Base-by-base conservation (phyloP, 2,329 filamentous ascomycete species). In the Alternaria sp. region DNA sequence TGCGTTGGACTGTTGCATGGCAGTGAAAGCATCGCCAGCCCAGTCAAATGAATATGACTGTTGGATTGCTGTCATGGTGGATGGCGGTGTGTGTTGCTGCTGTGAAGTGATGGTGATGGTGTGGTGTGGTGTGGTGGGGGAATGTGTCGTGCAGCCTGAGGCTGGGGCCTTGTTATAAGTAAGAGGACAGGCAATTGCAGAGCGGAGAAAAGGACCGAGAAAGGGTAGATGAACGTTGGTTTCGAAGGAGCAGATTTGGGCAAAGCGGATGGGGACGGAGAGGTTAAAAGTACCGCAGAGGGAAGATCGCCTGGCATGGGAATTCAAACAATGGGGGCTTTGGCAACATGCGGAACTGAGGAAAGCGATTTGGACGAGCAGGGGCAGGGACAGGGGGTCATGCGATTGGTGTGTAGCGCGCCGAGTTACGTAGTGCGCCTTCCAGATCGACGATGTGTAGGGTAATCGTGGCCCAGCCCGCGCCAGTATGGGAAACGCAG, bases 11-110 rank as follows among this genome's bases (percentile, higher is more conserved):
- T 65, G 49, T 38, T 71, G 66, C 58, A 76, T 67, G n/a, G 69
- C 69, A 14, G 68, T 63, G 55, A 66, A 75, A 51, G 71, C 65
- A 34, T 72, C 67, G 53, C 70, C 64, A 20, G 74, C 70, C 74
- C 74, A 76, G 25, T 75, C 69, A 50, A 71, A 67, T 7, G 38
- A 52, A 18, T 59, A 64, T 10, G 60, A 60, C 2, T 68, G 59
- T 11, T 73, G 64, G 5, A 72, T 57, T 27, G 73, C 66, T 63
- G 65, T 70, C 60, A 69, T 68, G 62, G 30, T 52, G 49, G 59
- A 46, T 49, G 11, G 40, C 12, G 14, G 50, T 53, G 25, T 27
- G 22, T 41, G 38, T 25, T 52, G 51, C 30, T 22, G 41, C 28
- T 40, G 25, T 27, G 25, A 27, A 8, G 48, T 40, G 18, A 16